Evolutionary conservation across 768 basidiomycete species (phyloP).

Genomic region (Tylopilus balloui): DNA sequence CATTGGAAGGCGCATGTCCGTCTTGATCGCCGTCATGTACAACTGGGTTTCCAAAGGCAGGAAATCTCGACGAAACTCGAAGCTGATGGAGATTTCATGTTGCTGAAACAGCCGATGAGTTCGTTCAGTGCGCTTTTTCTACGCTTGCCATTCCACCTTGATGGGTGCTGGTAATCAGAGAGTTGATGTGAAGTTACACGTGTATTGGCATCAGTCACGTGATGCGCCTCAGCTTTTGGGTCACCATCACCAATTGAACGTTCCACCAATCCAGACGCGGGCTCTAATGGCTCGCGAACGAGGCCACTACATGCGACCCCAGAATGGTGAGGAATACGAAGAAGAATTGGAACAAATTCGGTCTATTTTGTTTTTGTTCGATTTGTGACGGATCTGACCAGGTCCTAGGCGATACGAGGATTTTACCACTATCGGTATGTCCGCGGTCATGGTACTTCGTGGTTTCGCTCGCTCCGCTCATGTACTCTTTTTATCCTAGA

Average conservation of each 20-base stretch:
- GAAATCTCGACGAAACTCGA: constrained; percentile 10
- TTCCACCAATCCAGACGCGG: neutral
- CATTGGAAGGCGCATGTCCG: constrained; percentile 20
- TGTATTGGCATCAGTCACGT: constrained; percentile 14
- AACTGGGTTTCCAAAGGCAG: constrained; percentile 2
- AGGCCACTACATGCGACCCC: constrained; percentile 23
- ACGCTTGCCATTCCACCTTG: no score
- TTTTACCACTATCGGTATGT: constrained; percentile 87
- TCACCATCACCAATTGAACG: neutral
- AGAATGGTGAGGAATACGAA: constrained; percentile 43
- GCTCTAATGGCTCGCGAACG: constrained; percentile 22
- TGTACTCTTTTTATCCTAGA: constrained; percentile 44
- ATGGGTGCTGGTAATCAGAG: no score
- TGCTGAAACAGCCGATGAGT: neutral
- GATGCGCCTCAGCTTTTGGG: neutral
- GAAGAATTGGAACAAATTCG: constrained; percentile 67
- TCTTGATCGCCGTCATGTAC: constrained; percentile 24
- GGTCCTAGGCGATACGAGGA: constrained; percentile 81
- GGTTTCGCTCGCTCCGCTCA: constrained; percentile 11
- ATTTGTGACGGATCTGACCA: constrained; percentile 11
- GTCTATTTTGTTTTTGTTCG: constrained; percentile 32
- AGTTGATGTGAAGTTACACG: no score
- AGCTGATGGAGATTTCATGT: neutral
- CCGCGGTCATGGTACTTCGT: constrained; percentile 6
- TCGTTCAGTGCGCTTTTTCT: neutral